Conservation (phyloP, 2,329 filamentous ascomycete species). For the Lasiodiplodia theobromae region DNA sequence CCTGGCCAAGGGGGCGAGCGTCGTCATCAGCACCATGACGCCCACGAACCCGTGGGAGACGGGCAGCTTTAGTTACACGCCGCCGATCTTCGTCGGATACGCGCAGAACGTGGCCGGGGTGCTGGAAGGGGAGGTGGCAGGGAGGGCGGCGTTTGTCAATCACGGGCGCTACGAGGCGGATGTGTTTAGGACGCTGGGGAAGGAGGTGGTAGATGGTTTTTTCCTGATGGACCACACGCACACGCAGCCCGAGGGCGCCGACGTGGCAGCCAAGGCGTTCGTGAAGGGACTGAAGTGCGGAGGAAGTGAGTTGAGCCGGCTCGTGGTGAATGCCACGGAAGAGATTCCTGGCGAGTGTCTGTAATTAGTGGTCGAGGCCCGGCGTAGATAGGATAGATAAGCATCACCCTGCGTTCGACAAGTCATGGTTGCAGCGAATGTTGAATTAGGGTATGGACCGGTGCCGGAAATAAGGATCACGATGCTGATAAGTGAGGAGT, state of each 20-base stretch:
- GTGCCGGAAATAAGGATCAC: not conserved
- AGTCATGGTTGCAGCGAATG: not conserved
- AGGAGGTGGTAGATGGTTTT: constrained; percentile 57
- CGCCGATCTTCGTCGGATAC: constrained; percentile 65
- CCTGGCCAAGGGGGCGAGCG: constrained; percentile 62
- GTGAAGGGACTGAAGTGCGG: constrained; percentile 64
- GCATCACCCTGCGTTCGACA: not conserved
- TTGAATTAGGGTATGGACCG: not conserved
- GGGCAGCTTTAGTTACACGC: constrained; percentile 57
- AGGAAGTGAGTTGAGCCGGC: constrained; percentile 51
- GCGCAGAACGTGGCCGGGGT: constrained; percentile 55
- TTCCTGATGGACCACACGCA: constrained; percentile 70
- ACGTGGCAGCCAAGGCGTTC: constrained; percentile 64
- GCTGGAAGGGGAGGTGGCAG: constrained; percentile 55
- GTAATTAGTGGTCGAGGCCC: constrained; percentile 27
- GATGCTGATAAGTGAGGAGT: not conserved
- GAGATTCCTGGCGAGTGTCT: constrained; percentile 43
- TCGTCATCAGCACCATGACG: constrained; percentile 66
- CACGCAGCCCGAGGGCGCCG: constrained; percentile 63
- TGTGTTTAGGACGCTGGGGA: constrained; percentile 60
- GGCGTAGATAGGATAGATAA: not conserved
- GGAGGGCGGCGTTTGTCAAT: constrained; percentile 59
- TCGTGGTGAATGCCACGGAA: constrained; percentile 46
- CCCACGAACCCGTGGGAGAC: constrained; percentile 70
- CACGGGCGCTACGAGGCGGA: constrained; percentile 66